Evolutionary conservation across 768 basidiomycete species (phyloP).

Genomic region (Dioszegia crocea): DNA sequence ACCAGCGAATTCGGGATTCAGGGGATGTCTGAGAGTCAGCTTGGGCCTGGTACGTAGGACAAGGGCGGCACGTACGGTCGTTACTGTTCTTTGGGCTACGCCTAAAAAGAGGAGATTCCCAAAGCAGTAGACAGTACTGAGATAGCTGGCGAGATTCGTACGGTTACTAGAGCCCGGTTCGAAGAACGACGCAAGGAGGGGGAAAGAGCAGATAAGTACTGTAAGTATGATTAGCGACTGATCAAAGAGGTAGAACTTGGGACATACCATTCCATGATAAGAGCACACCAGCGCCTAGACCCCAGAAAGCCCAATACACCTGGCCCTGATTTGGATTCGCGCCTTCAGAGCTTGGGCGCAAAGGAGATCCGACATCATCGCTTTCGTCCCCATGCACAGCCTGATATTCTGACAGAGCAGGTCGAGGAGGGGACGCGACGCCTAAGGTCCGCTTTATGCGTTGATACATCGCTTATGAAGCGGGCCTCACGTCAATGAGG

Average conservation of each 20-base stretch:
- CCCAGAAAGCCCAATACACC: slow-evolving; percentile 46
- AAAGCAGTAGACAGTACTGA: slow-evolving; percentile 61
- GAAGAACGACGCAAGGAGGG: slow-evolving; percentile 72
- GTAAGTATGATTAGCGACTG: neutral
- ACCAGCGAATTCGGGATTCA: slow-evolving; percentile 24
- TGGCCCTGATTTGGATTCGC: slow-evolving; percentile 7
- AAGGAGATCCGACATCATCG: neutral
- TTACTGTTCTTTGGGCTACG: slow-evolving; percentile 57
- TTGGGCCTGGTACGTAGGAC: neutral
- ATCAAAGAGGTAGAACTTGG: neutral
- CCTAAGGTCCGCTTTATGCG: neutral
- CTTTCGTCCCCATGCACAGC: slow-evolving; percentile 21
- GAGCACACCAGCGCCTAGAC: slow-evolving; percentile 72
- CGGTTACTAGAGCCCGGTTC: slow-evolving; percentile 57
- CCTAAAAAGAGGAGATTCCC: slow-evolving; percentile 68
- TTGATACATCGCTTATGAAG: neutral
- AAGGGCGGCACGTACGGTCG: slow-evolving; percentile 20
- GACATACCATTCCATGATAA: slow-evolving; percentile 83
- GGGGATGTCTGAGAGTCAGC: slow-evolving; percentile 29
- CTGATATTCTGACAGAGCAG: slow-evolving; percentile 10
- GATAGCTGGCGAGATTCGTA: slow-evolving; percentile 63
- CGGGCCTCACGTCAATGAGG: too few species aligned
- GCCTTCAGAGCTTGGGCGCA: slow-evolving; percentile 1
- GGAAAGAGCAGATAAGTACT: slow-evolving; percentile 82
- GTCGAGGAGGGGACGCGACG: neutral